phyloP scores from a whole-genome alignment of 2,329 filamentous ascomycete genomes.

The Nemania sp. region DNA sequence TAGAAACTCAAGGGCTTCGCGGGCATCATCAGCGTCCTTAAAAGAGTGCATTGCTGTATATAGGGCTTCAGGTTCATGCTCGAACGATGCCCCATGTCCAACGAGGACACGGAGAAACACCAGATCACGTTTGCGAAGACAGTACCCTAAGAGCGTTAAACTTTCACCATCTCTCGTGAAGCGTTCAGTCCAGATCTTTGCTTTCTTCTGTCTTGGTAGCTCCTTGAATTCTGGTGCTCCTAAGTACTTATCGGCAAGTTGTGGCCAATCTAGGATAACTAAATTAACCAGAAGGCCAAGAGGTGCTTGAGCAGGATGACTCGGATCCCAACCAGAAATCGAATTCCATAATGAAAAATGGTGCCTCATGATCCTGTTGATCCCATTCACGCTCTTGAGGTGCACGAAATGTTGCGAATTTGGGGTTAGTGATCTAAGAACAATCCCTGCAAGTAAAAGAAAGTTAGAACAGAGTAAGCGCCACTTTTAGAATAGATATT shows the following conservation, averaged over 20 bases:
- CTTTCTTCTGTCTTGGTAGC: constrained; percentile 12
- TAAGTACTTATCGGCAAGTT: constrained; percentile 37
- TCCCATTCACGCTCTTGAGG: constrained; percentile 9
- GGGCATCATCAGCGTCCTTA: neutral
- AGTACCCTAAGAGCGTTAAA: constrained; percentile 31
- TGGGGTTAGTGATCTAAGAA: constrained; percentile 34
- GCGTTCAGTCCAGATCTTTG: constrained; percentile 22
- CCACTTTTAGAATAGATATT: neutral
- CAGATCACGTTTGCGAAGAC: constrained; percentile 10
- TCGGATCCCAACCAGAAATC: constrained; percentile 9
- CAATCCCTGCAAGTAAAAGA: constrained; percentile 6
- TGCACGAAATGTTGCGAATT: constrained; percentile 20
- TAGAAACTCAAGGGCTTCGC: constrained; percentile 17
- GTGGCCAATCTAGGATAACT: constrained; percentile 30
- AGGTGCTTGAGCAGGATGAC: neutral
- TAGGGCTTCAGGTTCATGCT: constrained; percentile 23
- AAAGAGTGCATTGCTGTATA: constrained; percentile 27
- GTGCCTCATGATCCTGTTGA: neutral
- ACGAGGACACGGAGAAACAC: constrained; percentile 32
- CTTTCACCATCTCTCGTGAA: constrained; percentile 19
- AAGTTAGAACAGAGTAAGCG: neutral
- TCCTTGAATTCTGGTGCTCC: constrained; percentile 15
- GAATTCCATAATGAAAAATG: constrained; percentile 31
- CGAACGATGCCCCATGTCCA: constrained; percentile 31
- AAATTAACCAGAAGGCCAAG: constrained; percentile 35